A percentile compares a stretch with the other conserved stretches of the same genome.
Conservation (phyloP, 805 yeast genomes). For the Metschnikowia rubicola region DNA sequence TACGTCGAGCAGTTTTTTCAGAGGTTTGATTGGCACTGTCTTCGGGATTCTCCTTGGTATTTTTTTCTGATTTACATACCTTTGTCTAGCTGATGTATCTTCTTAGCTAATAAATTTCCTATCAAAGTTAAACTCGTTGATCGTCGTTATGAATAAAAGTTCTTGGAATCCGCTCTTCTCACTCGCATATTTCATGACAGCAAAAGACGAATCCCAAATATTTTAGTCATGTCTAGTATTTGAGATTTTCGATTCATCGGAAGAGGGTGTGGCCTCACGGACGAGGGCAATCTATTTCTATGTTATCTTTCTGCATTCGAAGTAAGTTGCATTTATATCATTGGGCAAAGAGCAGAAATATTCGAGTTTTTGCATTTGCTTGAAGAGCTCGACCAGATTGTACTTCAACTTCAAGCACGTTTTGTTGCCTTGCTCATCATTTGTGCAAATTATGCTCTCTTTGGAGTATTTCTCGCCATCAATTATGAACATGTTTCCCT, state of each 20-base stretch:
- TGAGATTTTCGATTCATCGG: too few species aligned
- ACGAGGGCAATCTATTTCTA: background rate
- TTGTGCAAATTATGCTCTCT: slow-evolving; percentile 46
- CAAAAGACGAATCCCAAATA: too few species aligned
- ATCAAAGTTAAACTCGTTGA: background rate
- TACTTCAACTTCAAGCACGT: slow-evolving; percentile 44
- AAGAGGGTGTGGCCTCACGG: too few species aligned
- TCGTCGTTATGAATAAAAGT: background rate
- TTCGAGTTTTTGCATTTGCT: slow-evolving; percentile 46
- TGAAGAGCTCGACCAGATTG: slow-evolving; percentile 42
- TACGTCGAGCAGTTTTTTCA: slow-evolving; percentile 7
- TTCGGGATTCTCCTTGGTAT: slow-evolving; percentile 11
- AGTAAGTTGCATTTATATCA: slow-evolving; percentile 47
- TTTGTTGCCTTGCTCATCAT: slow-evolving; percentile 41
- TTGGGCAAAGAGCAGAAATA: slow-evolving; percentile 50
- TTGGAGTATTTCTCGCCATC: slow-evolving; percentile 39
- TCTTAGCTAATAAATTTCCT: slow-evolving; percentile 1
- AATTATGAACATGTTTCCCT: slow-evolving; percentile 35
- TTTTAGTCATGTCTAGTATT: too few species aligned
- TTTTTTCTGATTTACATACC: slow-evolving; percentile 6
- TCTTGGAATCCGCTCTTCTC: too few species aligned
- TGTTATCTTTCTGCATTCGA: slow-evolving; percentile 46
- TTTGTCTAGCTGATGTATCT: too few species aligned
- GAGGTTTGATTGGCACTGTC: slow-evolving; percentile 9
- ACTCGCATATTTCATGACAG: too few species aligned